phyloP scores from a whole-genome alignment of 2,329 filamentous ascomycete genomes.

The Hypocreales sp. region DNA sequence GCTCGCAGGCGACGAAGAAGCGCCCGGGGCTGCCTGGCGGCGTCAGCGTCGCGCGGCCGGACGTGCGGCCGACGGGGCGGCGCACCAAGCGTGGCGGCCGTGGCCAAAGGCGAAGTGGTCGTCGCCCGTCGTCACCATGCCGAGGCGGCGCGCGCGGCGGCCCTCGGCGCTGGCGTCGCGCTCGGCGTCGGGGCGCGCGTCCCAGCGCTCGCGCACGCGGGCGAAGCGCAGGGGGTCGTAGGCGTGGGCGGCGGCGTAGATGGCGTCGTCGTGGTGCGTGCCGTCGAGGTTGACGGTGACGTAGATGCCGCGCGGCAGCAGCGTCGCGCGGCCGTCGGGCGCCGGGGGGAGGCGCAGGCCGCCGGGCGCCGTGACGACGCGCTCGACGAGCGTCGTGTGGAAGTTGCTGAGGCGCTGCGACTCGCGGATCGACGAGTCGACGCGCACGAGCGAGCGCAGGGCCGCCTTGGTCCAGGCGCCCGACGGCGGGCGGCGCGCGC shows the following conservation, averaged over 20 bases:
- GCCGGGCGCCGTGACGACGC: conserved; percentile 26
- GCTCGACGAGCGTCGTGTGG: conserved; percentile 26
- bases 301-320: conserved; percentile 24
- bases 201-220: conserved; percentile 21
- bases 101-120: conserved; percentile 39
- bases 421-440: conserved; percentile 37
- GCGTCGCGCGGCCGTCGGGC: too few species aligned
- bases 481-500: conserved; percentile 8
- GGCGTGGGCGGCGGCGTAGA: conserved; percentile 22
- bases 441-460: conserved; percentile 24
- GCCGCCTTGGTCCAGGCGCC: conserved; percentile 29
- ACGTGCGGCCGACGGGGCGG: too few species aligned
- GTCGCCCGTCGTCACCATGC: conserved; percentile 37
- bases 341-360: conserved; percentile 27
- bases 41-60: too few species aligned
- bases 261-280: conserved; percentile 28
- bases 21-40: conserved; percentile 32
- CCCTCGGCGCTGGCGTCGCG: too few species aligned
- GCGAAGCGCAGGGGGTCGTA: conserved; percentile 37
- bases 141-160: conserved; percentile 16
- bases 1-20: conserved; percentile 39
- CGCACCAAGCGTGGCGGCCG: conserved; percentile 33
- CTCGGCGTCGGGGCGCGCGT: conserved; percentile 14
- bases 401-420: conserved; percentile 34
- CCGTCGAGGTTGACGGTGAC: conserved; percentile 27